These are phyloP conservation scores for Penicillium sp. DNA, from an alignment of 2,329 filamentous ascomycete species.

Conservation along the genomic window DNA sequence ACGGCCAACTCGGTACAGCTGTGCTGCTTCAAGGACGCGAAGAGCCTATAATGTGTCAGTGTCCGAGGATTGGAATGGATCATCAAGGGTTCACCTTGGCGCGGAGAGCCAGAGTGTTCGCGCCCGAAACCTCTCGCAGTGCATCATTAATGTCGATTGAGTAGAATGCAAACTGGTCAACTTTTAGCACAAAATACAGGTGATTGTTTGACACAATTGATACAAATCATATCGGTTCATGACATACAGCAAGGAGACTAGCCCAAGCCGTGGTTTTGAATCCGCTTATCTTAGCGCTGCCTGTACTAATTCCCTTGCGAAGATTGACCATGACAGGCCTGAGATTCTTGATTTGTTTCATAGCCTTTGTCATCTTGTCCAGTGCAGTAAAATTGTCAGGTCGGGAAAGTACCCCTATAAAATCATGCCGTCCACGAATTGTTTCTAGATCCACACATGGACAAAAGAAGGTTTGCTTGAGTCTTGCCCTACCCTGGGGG, in stretches of 20 bases:
- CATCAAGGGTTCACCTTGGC: slow-evolving; percentile 46
- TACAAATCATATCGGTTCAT: background rate
- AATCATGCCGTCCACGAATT: slow-evolving; percentile 70
- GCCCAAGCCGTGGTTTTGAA: slow-evolving; percentile 70
- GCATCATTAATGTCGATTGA: slow-evolving; percentile 67
- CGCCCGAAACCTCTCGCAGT: slow-evolving; percentile 58
- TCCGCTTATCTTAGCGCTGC: slow-evolving; percentile 51
- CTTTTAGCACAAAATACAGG: slow-evolving; percentile 5
- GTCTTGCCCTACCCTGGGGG: slow-evolving; percentile 69
- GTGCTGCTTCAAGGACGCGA: slow-evolving; percentile 57
- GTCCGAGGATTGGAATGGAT: rapidly evolving
- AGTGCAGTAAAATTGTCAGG: slow-evolving; percentile 64
- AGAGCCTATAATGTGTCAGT: slow-evolving; percentile 50
- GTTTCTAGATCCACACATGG: slow-evolving; percentile 67
- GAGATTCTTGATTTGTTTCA: slow-evolving; percentile 76
- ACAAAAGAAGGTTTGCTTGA: slow-evolving; percentile 79
- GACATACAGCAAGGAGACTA: slow-evolving; percentile 57
- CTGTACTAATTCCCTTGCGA: slow-evolving; percentile 69
- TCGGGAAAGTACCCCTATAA: slow-evolving; percentile 65
- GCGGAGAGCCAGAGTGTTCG: slow-evolving; percentile 53
- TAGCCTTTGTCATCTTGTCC: slow-evolving; percentile 56
- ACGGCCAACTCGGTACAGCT: slow-evolving; percentile 65
- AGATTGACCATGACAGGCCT: slow-evolving; percentile 66
- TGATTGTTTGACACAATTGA: background rate
- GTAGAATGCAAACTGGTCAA: slow-evolving; percentile 65